phyloP scores from a whole-genome alignment of 78 protist genomes.

The Chrysochromulina parva region DNA sequence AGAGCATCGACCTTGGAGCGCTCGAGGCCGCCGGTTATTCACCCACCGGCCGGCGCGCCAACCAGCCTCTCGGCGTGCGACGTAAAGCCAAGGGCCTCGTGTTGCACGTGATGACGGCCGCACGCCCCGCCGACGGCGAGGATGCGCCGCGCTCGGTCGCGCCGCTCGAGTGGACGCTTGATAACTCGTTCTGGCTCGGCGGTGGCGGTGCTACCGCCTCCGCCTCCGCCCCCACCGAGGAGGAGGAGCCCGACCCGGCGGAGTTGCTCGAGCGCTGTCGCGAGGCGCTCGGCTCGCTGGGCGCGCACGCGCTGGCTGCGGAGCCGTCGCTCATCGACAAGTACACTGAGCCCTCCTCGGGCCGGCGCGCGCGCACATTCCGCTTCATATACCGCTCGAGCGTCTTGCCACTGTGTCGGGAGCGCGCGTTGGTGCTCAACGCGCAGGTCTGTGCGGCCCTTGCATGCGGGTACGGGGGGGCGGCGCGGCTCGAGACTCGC shows the following conservation, averaged over 20 bases:
- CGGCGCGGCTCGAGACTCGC: no score
- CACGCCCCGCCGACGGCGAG: not conserved
- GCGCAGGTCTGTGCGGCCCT: not conserved
- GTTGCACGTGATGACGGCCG: not conserved
- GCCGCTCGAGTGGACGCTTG: not conserved
- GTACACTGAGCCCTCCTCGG: not conserved
- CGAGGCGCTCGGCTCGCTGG: not conserved
- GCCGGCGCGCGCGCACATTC: not conserved
- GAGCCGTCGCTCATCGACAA: not conserved
- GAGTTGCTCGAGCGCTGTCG: not conserved
- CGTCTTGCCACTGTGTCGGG: not conserved
- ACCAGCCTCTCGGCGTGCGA: not conserved
- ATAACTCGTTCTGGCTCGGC: not conserved
- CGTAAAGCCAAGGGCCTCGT: not conserved
- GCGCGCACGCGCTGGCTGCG: not conserved
- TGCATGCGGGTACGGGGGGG: no score
- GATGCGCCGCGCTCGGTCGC: not conserved
- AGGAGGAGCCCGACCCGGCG: not conserved
- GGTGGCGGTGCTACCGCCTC: no score
- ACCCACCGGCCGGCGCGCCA: not conserved
- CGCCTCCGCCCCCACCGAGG: not conserved
- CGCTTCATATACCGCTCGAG: not conserved
- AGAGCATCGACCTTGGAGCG: not conserved
- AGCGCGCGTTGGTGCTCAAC: not conserved
- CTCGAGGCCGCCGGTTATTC: not conserved